Conservation (phyloP, 2,329 filamentous ascomycete species). For the Cladosporium oxysporum region DNA sequence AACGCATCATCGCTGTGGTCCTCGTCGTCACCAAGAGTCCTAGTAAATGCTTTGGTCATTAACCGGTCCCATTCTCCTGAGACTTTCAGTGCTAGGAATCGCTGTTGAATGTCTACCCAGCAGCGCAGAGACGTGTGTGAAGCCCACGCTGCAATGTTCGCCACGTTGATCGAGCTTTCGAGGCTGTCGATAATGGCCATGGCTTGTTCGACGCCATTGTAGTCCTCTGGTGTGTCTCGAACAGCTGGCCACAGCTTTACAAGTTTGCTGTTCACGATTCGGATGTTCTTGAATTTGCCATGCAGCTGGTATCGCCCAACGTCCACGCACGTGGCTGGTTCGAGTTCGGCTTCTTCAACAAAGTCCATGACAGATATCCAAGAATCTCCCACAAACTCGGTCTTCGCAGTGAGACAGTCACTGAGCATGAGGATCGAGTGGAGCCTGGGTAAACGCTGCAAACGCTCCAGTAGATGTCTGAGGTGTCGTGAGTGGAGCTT, state of each 20-base stretch:
- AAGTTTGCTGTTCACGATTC: not conserved
- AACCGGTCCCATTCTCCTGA: not conserved
- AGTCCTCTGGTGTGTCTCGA: not conserved
- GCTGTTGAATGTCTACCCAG: constrained; percentile 3
- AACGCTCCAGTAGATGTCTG: not conserved
- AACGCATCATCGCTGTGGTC: not conserved
- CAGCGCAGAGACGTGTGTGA: constrained; percentile 2
- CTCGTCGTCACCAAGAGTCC: not conserved
- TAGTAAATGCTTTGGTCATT: no score
- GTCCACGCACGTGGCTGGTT: not conserved
- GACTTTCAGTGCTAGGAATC: not conserved
- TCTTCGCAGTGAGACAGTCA: not conserved
- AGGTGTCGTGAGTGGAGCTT: not conserved
- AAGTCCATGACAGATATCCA: not conserved
- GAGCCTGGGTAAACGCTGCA: not conserved
- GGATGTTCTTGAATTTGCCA: not conserved
- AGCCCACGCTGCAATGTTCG: not conserved
- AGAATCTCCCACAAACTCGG: not conserved
- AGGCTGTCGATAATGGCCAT: not conserved
- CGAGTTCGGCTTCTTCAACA: not conserved
- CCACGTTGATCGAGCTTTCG: not conserved
- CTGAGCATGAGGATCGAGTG: not conserved
- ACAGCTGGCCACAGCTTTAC: not conserved
- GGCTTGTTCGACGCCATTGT: not conserved
- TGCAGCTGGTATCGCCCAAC: not conserved